These are phyloP conservation scores for Colletotrichum sp. DNA, from an alignment of 2,329 filamentous ascomycete species.

Conservation along the genomic window DNA sequence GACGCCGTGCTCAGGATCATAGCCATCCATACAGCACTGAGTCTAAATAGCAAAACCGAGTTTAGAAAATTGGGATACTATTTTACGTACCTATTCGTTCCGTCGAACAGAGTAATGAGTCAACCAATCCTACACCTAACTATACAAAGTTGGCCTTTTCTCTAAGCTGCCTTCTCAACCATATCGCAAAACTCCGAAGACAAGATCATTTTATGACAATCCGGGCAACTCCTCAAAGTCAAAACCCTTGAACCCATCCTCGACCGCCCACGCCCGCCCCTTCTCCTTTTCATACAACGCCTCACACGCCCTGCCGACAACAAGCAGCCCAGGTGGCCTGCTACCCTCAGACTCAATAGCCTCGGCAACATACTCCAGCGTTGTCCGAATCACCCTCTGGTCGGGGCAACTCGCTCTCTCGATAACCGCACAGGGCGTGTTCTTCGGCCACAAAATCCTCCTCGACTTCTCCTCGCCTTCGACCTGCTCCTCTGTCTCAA, in stretches of 20 bases:
- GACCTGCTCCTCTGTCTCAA: slow-evolving; percentile 31
- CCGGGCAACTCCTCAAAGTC: slow-evolving; percentile 48
- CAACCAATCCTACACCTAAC: background rate
- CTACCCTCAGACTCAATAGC: slow-evolving; percentile 91
- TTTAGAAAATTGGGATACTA: no score
- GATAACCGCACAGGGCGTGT: slow-evolving; percentile 90
- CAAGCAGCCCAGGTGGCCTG: slow-evolving; percentile 84
- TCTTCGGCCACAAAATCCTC: slow-evolving; percentile 69
- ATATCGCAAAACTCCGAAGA: background rate
- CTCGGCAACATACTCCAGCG: slow-evolving; percentile 76
- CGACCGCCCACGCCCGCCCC: slow-evolving; percentile 77
- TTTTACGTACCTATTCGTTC: rapidly evolving
- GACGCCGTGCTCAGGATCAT: no score
- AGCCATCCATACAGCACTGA: no score
- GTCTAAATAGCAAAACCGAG: no score
- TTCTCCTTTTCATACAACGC: slow-evolving; percentile 67
- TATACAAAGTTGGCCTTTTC: background rate
- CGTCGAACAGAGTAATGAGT: no score
- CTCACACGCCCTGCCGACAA: slow-evolving; percentile 84
- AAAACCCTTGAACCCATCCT: slow-evolving; percentile 83
- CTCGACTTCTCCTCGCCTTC: slow-evolving; percentile 28
- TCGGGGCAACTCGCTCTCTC: slow-evolving; percentile 94
- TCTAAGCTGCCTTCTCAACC: background rate
- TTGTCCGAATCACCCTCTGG: slow-evolving; percentile 90
- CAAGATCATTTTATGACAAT: background rate